Percentiles rank a stretch among this genome's conserved stretches.
phyloP scores from a whole-genome alignment of 192 early-diverging fungal species.

The Coemansia brasiliensis region DNA sequence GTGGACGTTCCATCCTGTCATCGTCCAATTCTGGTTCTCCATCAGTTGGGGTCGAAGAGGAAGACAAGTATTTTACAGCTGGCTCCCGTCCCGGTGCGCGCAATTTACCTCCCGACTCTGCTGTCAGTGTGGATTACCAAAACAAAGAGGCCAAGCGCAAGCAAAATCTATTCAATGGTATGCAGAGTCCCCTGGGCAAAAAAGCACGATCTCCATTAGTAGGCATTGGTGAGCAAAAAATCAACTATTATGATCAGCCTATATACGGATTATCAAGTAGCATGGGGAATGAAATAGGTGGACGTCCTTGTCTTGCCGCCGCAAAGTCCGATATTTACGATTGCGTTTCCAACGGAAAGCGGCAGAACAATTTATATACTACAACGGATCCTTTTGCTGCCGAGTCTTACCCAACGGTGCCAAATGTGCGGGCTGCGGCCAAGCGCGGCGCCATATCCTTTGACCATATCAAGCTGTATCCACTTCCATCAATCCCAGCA shows the following conservation, averaged over 20 bases:
- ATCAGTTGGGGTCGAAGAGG: constrained; percentile 1
- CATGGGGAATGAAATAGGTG: neutral
- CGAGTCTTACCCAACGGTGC: neutral
- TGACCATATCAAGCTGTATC: constrained; percentile 6
- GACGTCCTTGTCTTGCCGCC: neutral
- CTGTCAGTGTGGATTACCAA: constrained; percentile 21
- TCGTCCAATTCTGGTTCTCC: constrained; percentile 8
- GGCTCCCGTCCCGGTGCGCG: neutral
- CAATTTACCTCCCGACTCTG: constrained; percentile 32
- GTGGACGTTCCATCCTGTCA: constrained; percentile 5
- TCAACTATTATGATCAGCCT: constrained; percentile 5
- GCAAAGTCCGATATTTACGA: constrained; percentile 14
- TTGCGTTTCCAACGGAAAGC: constrained; percentile 2
- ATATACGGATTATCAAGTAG: neutral
- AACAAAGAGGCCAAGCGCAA: constrained; percentile 1
- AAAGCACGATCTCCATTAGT: neutral
- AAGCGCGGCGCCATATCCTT: constrained; percentile 13
- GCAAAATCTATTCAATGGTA: neutral
- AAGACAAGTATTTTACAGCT: constrained; percentile 3
- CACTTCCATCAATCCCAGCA: neutral
- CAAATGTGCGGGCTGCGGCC: neutral
- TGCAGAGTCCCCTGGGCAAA: neutral
- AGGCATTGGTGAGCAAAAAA: neutral
- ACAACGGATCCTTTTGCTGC: neutral
- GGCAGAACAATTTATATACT: too few relatives aligned